Conservation (phyloP, 2,329 filamentous ascomycete species). For the Talaromyces sp. region DNA sequence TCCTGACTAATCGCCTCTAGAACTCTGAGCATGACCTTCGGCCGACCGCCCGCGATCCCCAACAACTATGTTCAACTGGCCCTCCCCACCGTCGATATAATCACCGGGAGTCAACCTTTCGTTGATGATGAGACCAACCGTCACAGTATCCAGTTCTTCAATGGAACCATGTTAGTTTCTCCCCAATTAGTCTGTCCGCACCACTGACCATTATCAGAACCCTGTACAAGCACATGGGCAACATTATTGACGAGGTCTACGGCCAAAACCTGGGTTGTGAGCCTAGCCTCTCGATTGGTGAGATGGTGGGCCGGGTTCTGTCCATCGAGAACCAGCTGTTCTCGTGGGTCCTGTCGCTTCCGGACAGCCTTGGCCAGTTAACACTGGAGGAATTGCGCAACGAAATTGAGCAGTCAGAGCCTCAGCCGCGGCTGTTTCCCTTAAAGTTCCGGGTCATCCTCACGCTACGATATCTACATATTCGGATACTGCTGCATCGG, state of each 20-base stretch:
- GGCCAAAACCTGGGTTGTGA: background rate
- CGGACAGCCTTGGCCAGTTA: background rate
- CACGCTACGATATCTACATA: constrained; percentile 37
- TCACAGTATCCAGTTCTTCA: constrained; percentile 14
- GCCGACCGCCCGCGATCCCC: constrained; percentile 43
- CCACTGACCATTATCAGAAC: background rate
- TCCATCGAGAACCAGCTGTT: constrained; percentile 33
- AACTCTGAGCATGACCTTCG: constrained; percentile 49
- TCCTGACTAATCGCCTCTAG: constrained; percentile 15
- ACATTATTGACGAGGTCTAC: constrained; percentile 38
- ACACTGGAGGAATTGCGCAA: background rate
- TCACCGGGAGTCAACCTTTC: too few species aligned
- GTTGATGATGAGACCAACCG: too few species aligned
- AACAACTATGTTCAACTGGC: constrained; percentile 39
- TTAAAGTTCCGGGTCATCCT: constrained; percentile 38
- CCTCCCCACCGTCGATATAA: constrained; percentile 21
- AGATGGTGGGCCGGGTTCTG: background rate
- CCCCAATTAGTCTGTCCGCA: background rate
- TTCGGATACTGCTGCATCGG: constrained; percentile 38
- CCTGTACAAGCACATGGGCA: constrained; percentile 25
- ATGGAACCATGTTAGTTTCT: constrained; percentile 19
- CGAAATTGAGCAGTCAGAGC: background rate
- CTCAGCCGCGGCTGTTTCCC: background rate
- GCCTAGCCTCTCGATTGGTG: background rate
- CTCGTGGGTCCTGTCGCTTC: constrained; percentile 16